Base-by-base conservation (phyloP, 345 rosid genomes). In the Linum trigynum region DNA sequence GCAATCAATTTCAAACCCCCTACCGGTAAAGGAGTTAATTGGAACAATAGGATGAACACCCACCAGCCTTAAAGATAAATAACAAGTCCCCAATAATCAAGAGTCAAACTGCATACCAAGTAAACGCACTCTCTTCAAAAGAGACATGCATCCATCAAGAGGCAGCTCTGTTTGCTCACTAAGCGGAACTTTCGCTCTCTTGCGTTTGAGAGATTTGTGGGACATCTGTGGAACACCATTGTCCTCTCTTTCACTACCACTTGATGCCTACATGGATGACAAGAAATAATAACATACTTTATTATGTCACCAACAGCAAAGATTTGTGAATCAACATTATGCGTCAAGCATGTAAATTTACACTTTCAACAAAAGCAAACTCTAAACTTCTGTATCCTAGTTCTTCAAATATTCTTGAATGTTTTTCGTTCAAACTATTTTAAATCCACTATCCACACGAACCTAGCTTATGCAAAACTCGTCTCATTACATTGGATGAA, bases 191-290 rank as follows among this genome's bases (percentile, higher is more conserved):
- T 81, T 87, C 40, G 75, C 75, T 65, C 78, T 86, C 78, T 86
- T 89, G 76, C 79, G 85, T 71, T 89, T 95, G 38, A 71, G 84
- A 65, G 75, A 64, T 64, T 81, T 90, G 73, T 57, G 81, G 5
- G 75, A 64, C 37, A 76, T 57, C 66, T 65, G 89, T 36, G 78
- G 65, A 66, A 78, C 77, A 71, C 75, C 88, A 62, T 68, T 74
- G 73, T 84, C 86, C 80, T 89, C 98, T 69, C 71, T 80, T 66
- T 87, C 99, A 78, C 85, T 80, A 15, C 85, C 91, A 79, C 88
- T 89, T 65, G 81, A 90, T 50, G 82, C 94, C 99, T 95, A 75
- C 67, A 45, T 37, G 60, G 60, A 67, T 65, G 61, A 57, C 2
- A 72, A 41, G 48, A 45, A 14, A 39, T 23, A 59, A 61, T 53